Base-by-base conservation (phyloP, 495 filamentous ascomycete species). In the Annulohypoxylon bovei region DNA sequence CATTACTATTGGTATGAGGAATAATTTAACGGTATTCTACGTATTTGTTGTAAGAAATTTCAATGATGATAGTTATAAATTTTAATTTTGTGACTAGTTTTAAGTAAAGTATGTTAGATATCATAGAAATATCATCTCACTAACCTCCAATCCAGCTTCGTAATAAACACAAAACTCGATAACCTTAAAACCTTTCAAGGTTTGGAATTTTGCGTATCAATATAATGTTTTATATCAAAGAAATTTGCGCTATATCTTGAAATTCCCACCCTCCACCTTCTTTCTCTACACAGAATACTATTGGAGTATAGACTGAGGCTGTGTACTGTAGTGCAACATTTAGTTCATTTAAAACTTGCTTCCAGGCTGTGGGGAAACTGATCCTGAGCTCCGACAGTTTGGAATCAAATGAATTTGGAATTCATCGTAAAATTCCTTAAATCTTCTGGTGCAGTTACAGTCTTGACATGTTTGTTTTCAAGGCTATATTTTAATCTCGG, bases 221-320 rank as follows among this genome's bases (percentile, higher is more conserved):
- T 50, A 20, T 8, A 20, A 3, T 25, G 14, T 50, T 27, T 50
- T 16, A 50, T 50, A 25, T 14, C 46, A 6, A 25, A 25, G 14
- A 11, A 25, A 27, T 22, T 27, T 3, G 8, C 33, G 11, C n/a
- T 14, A 44, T 25, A 30, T 58, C 2, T 20, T 42, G 25, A 4
- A 35, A 30, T 58, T 23, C 12, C 37, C 12, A n/a, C 8, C 20
- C 35, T 58, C 55, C 55, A 44, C 14, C 40, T 12, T 40, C 1
- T 27, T 32, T 9, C 12, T 40, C 23, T 37, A 12, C 39, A 12
- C 27, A 40, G 16, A 3, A 59, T 66, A 16, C 44, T 35, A 52
- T 60, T 67, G n/a, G 35, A 60, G 44, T 42, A 53, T 60, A 23
- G 54, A 16, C 7, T 59, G 64, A 58, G 64, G 64, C 64, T 59